A percentile compares a stretch with the other conserved stretches of the same genome.
These are phyloP conservation scores for Beauveria varroae DNA, from an alignment of 2,329 filamentous ascomycete species.

Conservation along the genomic window DNA sequence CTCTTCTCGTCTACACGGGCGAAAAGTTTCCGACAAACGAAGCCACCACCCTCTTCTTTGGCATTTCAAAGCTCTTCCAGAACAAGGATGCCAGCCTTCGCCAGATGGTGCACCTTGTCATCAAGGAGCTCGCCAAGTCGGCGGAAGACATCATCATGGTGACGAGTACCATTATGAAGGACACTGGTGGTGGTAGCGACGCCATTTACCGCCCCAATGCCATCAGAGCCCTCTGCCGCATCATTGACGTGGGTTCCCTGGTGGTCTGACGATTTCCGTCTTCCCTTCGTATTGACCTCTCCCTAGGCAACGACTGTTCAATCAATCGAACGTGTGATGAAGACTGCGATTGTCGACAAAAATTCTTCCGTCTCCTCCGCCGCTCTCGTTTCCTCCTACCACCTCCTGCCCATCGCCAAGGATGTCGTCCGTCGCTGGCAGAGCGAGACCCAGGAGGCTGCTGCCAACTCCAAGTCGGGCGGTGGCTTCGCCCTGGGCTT, in stretches of 20 bases:
- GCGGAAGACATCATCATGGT: constrained; percentile 99
- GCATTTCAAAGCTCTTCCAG: constrained; percentile 98
- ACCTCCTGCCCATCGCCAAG: constrained; percentile 89
- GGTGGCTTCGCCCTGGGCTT: constrained; percentile 89
- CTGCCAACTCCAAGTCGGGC: constrained; percentile 80
- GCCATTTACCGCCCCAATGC: constrained; percentile 92
- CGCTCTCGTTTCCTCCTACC: constrained; percentile 92
- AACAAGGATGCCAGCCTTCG: constrained; percentile 97
- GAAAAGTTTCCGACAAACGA: constrained; percentile 96
- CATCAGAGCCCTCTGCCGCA: constrained; percentile 88
- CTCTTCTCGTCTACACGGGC: constrained; percentile 89
- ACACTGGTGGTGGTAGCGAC: constrained; percentile 91
- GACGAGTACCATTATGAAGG: constrained; percentile 99
- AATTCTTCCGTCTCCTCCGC: constrained; percentile 95
- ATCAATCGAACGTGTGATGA: constrained; percentile 96
- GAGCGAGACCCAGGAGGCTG: constrained; percentile 95
- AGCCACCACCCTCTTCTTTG: constrained; percentile 96
- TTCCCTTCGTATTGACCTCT: constrained; percentile 18
- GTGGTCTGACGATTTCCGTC: background rate
- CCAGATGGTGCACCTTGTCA: constrained; percentile 97
- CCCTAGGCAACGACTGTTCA: constrained; percentile 82
- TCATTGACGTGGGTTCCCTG: constrained; percentile 70
- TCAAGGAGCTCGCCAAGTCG: constrained; percentile 93
- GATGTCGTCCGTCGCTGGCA: constrained; percentile 97
- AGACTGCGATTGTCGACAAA: constrained; percentile 98